Evolutionary conservation across 352 stramenopile species (phyloP).

Genomic region (Phytopythium delawarense): DNA sequence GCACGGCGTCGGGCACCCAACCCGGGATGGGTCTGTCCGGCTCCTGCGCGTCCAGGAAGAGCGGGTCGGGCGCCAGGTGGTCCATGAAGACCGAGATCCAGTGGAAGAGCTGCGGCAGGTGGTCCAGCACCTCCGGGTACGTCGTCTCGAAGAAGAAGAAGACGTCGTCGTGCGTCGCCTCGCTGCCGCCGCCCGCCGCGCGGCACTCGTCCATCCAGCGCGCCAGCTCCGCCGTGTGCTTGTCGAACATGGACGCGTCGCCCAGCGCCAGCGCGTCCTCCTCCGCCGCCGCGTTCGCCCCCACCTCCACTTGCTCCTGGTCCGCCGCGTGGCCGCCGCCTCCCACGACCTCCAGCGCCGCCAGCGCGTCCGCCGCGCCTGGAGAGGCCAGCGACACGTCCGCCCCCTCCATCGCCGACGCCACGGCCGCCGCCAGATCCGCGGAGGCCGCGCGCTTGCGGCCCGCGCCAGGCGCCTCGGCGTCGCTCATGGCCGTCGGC

Average conservation of each 20-base stretch:
- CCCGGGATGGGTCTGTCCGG: not conserved
- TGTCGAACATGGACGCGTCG: conserved; percentile 18
- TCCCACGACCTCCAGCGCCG: not conserved
- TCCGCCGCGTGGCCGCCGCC: not conserved
- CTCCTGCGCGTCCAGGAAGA: conserved; percentile 1
- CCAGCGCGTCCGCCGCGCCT: not conserved
- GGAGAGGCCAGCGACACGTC: not conserved
- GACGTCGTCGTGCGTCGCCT: conserved; percentile 43
- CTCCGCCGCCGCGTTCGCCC: not conserved
- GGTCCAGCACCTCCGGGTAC: conserved; percentile 51
- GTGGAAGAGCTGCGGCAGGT: conserved; percentile 42
- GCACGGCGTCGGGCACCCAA: conserved; percentile 15
- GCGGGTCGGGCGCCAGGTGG: conserved; percentile 15
- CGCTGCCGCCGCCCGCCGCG: conserved; percentile 18
- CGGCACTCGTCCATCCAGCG: conserved; percentile 43
- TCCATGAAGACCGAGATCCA: conserved; percentile 57
- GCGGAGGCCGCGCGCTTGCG: not conserved
- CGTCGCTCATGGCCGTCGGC: not conserved
- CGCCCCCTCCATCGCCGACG: not conserved
- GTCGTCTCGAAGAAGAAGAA: conserved; percentile 64
- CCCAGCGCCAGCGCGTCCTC: not conserved
- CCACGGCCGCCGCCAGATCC: conserved; percentile 1
- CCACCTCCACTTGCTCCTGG: too few relatives aligned
- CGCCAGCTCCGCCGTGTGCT: conserved; percentile 44
- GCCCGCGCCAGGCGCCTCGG: not conserved